Conservation (phyloP, 192 early-diverging fungal species). For the Umbelopsis ramanniana region DNA sequence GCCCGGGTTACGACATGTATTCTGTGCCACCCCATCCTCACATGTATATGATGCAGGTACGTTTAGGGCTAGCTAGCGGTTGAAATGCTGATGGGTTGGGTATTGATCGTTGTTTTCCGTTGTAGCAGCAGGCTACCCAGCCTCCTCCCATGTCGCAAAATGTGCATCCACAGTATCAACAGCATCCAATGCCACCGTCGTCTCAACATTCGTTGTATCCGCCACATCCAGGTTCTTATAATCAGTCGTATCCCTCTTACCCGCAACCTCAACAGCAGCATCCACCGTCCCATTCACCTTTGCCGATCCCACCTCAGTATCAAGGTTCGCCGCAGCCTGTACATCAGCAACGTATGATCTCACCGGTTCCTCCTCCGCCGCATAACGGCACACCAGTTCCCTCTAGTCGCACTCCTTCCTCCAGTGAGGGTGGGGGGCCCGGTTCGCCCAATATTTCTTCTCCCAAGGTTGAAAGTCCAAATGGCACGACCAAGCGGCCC, state of each 20-base stretch:
- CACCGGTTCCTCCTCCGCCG: slow-evolving; percentile 1
- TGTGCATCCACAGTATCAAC: slow-evolving; percentile 18
- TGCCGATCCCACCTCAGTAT: slow-evolving; percentile 15
- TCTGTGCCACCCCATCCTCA: slow-evolving; percentile 3
- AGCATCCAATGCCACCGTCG: slow-evolving; percentile 5
- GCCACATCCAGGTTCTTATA: background rate
- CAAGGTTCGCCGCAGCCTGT: slow-evolving; percentile 9
- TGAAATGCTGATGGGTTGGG: background rate
- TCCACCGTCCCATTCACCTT: slow-evolving; percentile 15
- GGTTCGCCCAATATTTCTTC: slow-evolving; percentile 22
- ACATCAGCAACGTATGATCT: slow-evolving; percentile 9
- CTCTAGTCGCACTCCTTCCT: slow-evolving; percentile 13
- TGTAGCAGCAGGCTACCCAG: background rate
- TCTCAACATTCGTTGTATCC: background rate
- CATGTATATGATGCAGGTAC: slow-evolving; percentile 44
- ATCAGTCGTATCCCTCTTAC: background rate
- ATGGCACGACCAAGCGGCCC: slow-evolving; percentile 41
- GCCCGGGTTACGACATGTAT: slow-evolving; percentile 23
- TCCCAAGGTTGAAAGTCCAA: slow-evolving; percentile 34
- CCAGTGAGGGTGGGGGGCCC: slow-evolving; percentile 5
- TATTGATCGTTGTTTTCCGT: background rate
- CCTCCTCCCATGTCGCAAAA: background rate
- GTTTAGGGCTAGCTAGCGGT: background rate
- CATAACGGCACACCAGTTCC: slow-evolving; percentile 15
- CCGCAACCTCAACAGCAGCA: slow-evolving; percentile 33